phyloP scores from a whole-genome alignment of 805 yeast species.

The Kazachstania africana region DNA sequence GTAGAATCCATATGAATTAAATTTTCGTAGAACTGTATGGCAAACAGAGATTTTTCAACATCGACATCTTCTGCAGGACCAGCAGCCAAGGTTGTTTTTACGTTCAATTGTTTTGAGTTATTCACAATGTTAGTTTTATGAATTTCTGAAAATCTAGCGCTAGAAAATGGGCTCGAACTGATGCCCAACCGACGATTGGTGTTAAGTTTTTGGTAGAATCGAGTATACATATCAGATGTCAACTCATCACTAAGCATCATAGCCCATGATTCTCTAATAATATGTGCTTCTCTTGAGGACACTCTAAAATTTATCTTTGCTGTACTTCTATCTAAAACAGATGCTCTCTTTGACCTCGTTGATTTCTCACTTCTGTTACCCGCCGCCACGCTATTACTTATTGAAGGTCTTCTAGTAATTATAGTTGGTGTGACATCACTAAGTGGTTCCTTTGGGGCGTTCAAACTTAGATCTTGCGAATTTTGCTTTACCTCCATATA shows the following conservation, averaged over 20 bases:
- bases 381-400: too few species aligned
- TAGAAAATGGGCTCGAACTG: neutral
- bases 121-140: neutral
- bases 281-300: conserved; percentile 22
- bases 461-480: too few species aligned
- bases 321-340: neutral
- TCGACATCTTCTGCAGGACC: neutral
- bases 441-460: too few species aligned
- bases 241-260: conserved; percentile 28
- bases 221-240: neutral
- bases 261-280: conserved; percentile 29
- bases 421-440: too few species aligned
- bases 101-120: neutral
- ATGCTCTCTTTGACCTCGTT: too few species aligned
- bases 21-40: conserved; percentile 67
- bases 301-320: conserved; percentile 9
- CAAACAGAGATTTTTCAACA: conserved; percentile 46
- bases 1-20: conserved; percentile 47
- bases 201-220: conserved; percentile 3
- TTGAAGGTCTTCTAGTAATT: too few species aligned
- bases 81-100: neutral
- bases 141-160: neutral
- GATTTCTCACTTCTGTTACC: too few species aligned
- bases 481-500: too few species aligned
- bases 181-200: neutral